Evolutionary conservation across 2,329 filamentous ascomycete genomes (phyloP).

Genomic region (Fusarium sulawesiense): DNA sequence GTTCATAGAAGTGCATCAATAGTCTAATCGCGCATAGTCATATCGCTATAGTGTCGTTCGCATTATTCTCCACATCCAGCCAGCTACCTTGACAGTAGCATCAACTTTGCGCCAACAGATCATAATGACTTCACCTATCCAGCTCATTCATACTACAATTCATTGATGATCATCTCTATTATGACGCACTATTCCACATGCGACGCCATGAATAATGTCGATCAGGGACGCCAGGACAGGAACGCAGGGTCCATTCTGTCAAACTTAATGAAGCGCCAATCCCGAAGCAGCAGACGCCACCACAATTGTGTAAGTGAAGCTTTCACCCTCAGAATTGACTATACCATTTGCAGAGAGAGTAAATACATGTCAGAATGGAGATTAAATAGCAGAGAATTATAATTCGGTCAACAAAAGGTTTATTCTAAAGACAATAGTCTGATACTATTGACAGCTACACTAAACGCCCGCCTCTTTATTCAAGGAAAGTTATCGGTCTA

Average conservation of each 20-base stretch:
- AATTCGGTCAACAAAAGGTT: background rate
- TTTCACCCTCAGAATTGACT: background rate
- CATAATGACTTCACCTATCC: background rate
- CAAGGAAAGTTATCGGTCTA: background rate
- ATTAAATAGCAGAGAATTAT: too few species aligned
- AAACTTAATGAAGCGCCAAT: background rate
- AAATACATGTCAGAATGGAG: accelerated
- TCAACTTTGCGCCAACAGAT: background rate
- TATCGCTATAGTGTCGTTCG: too few species aligned
- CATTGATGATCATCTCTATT: background rate
- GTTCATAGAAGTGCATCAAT: too few species aligned
- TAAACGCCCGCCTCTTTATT: background rate
- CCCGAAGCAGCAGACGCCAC: background rate
- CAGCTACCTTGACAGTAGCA: too few species aligned
- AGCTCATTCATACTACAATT: background rate
- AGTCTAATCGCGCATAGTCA: too few species aligned
- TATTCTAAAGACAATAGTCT: background rate
- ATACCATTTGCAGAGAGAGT: background rate
- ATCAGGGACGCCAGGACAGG: background rate
- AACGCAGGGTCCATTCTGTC: background rate
- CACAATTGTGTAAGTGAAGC: too few species aligned
- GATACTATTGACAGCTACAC: background rate
- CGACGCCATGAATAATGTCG: background rate
- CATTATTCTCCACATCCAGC: too few species aligned
- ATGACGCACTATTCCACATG: too few species aligned